Conservation (phyloP, 768 basidiomycete species). For the Tubosaeta sp. region DNA sequence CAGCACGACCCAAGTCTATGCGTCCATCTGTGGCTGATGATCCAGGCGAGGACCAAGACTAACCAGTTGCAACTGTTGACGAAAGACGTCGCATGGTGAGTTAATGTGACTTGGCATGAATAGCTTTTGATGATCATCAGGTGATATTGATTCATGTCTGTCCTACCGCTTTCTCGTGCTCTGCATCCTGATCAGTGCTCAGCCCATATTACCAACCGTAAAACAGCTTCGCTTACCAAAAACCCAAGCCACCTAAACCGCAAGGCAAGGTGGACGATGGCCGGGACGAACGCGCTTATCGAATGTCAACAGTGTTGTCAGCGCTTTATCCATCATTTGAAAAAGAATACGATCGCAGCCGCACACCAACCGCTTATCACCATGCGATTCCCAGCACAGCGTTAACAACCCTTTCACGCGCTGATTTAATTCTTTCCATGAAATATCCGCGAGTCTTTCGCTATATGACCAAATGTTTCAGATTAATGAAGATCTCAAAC, state of each 20-base stretch:
- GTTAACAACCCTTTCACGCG: neutral
- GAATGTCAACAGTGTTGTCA: neutral
- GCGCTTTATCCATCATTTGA: neutral
- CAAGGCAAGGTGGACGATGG: neutral
- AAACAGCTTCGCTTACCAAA: neutral
- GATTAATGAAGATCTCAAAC: neutral
- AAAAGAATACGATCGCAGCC: neutral
- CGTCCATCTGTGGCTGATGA: neutral
- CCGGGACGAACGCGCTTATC: neutral
- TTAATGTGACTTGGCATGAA: neutral
- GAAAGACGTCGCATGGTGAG: neutral
- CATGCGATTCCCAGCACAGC: neutral
- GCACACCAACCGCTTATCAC: neutral
- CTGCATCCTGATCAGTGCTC: neutral
- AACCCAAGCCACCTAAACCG: neutral
- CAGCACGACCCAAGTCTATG: neutral
- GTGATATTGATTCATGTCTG: neutral
- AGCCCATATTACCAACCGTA: neutral
- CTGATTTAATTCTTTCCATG: neutral
- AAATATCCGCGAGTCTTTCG: neutral
- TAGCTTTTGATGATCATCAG: conserved; percentile 7
- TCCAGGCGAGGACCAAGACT: neutral
- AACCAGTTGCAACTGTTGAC: neutral
- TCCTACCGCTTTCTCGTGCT: neutral
- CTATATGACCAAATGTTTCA: neutral